Base-by-base conservation (phyloP, 2,329 filamentous ascomycete genomes). In the Penicillium capsulatum region DNA sequence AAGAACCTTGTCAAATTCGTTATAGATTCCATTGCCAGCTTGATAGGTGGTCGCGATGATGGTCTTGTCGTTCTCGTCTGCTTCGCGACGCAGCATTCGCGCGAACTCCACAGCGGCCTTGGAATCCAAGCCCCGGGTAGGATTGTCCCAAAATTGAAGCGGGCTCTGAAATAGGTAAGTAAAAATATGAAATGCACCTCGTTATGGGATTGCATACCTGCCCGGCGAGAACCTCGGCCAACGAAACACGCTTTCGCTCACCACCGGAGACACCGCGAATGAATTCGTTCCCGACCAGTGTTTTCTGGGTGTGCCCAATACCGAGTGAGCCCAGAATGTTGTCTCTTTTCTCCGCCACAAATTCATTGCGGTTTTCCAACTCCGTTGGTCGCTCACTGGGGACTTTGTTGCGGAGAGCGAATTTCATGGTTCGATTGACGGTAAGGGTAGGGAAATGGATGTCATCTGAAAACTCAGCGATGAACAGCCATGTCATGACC, bases 371-470 rank as follows among this genome's bases (percentile, higher is more conserved):
- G 14, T 54, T 47, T 11, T 52, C 47, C 3, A 56, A 33, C 10
- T 50, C 45, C 1, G 50, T 47, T 0, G 57, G 54, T 2, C 60
- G 51, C 34, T 60, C 55, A 4, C 50, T 44, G 1, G 61, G 61
- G 2, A 63, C 34, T 17, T 64, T 64, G 36, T 61, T 80, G 22
- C 79, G 74, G 1, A 84, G 72, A 0, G 85, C 85, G 52, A 89
- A 89, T 40, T 79, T 75, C 11, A 90, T 72, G 0, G 85, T 89
- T 41, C 86, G 75, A 1, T 83, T 81, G 3, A 89, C 83, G 0
- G 81, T 87, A 14, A 90, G 67, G 3, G 84, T 81, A 0, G 85
- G 81, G 47, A 87, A 89, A 55, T 88, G 84, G 15, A 82, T 70
- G 55, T 87, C 83, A 14, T 82, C 79, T 57, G 15, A 3, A 2